These are phyloP conservation scores for Gyrodon lividus DNA, from an alignment of 768 basidiomycete species.

Conservation along the genomic window DNA sequence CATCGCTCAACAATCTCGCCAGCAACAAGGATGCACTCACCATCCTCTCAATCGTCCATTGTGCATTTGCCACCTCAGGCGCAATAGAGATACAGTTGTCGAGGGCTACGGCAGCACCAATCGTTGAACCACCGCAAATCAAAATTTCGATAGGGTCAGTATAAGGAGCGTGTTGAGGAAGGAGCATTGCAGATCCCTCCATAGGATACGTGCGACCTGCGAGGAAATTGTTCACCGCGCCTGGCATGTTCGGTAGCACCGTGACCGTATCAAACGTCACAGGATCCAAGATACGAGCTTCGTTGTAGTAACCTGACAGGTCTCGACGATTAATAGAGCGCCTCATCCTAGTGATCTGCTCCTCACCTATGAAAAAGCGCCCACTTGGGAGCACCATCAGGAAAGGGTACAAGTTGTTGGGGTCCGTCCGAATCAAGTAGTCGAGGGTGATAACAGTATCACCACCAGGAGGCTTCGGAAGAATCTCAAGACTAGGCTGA, in stretches of 20 bases:
- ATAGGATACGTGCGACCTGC: constrained; percentile 78
- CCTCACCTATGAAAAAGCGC: constrained; percentile 66
- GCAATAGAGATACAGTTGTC: constrained; percentile 73
- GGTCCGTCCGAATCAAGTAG: constrained; percentile 70
- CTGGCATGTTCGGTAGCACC: constrained; percentile 70
- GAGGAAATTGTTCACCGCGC: constrained; percentile 68
- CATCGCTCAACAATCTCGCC: neutral
- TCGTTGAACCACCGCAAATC: constrained; percentile 75
- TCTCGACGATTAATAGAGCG: neutral
- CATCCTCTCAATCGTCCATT: constrained; percentile 79
- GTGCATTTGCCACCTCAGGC: constrained; percentile 60
- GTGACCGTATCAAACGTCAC: constrained; percentile 59
- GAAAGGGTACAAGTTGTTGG: constrained; percentile 81
- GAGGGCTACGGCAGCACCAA: constrained; percentile 46
- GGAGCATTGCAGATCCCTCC: constrained; percentile 65
- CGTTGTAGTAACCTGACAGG: constrained; percentile 68
- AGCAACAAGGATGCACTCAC: constrained; percentile 37
- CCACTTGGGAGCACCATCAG: constrained; percentile 68
- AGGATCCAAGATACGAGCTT: constrained; percentile 73
- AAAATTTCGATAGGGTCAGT: constrained; percentile 67
- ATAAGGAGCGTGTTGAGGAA: constrained; percentile 73
- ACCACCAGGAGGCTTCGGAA: constrained; percentile 67
- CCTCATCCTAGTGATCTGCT: neutral
- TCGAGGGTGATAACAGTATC: constrained; percentile 59
- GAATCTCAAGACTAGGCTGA: constrained; percentile 67